Evolutionary conservation across 1,284 basidiomycete genomes (phyloP).

Genomic region (Entoloma clypeatum): DNA sequence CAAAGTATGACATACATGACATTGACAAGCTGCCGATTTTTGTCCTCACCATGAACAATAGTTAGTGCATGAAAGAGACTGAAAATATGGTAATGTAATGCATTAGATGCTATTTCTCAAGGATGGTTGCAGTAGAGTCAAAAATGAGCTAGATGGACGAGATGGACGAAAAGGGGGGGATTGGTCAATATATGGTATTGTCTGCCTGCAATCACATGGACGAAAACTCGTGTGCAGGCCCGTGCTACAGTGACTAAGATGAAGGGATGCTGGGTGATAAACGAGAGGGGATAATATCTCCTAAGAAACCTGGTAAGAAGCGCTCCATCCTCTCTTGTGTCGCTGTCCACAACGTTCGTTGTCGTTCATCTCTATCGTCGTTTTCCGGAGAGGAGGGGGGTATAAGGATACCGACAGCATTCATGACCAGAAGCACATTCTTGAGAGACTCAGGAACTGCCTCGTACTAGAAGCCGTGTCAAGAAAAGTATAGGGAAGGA

Average conservation of each 20-base stretch:
- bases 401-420: constrained; percentile 79
- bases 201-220: background rate
- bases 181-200: no score
- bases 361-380: constrained; percentile 58
- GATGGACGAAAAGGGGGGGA: no score
- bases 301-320: constrained; percentile 86
- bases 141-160: no score
- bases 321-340: constrained; percentile 83
- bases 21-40: no score
- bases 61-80: no score
- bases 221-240: background rate
- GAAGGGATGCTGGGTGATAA: background rate
- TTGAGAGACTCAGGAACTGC: constrained; percentile 95
- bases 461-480: constrained; percentile 62
- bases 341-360: constrained; percentile 77
- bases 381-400: constrained; percentile 54
- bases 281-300: constrained; percentile 55
- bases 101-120: no score
- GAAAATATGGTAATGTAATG: no score
- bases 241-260: background rate
- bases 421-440: constrained; percentile 96
- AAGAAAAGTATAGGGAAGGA: constrained; percentile 3
- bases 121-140: no score
- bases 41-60: no score
- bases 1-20: no score